Base-by-base conservation (phyloP, 495 filamentous ascomycete species). In the Xylona heveae region DNA sequence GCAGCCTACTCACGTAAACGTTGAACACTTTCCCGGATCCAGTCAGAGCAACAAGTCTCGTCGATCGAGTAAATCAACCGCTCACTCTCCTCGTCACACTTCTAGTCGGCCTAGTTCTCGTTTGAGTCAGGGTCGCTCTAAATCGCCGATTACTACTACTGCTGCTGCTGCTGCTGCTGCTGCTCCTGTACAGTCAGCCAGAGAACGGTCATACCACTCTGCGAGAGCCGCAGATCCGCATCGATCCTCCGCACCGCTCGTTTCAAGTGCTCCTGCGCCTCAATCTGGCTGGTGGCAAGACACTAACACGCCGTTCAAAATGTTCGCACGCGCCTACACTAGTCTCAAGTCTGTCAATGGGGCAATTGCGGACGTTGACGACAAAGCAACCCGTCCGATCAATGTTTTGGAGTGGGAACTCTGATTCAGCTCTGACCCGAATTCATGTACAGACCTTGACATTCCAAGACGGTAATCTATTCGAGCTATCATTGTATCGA, bases 281-380 rank as follows among this genome's bases (percentile, higher is more conserved):
- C n/a, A n/a, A n/a, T n/a, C n/a, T n/a, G n/a, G n/a, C n/a, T 33
- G 31, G 31, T 33, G 19, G 17, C 31, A 33, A 6, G 31, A 33
- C 31, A 19, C 12, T 23, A 33, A 35, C 23, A 35, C 33, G 3
- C 33, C 33, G 13, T 35, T 35, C 13, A 35, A 35, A n/a, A 24
- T 26, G 19, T 35, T 26, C 14, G 14, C 14, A 9, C 25, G 33
- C 13, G 22, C 33, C 3, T 35, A 35, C 13, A 24, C 18, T 3
- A 17, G 14, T 9, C 23, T 35, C 20, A 35, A 35, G 23, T 26
- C 23, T 1, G 33, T 35, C 17, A 35, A 28, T 2, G 33, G 24
- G 10, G n/a, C 13, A n/a, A 35, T 35, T 21, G 33, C 22, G 14
- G 15, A 31, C 15, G 33, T 35, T 21, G 33, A 35, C 19, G 19